Base-by-base conservation (phyloP, 2,329 filamentous ascomycete genomes). In the Aspergillus alliaceus region DNA sequence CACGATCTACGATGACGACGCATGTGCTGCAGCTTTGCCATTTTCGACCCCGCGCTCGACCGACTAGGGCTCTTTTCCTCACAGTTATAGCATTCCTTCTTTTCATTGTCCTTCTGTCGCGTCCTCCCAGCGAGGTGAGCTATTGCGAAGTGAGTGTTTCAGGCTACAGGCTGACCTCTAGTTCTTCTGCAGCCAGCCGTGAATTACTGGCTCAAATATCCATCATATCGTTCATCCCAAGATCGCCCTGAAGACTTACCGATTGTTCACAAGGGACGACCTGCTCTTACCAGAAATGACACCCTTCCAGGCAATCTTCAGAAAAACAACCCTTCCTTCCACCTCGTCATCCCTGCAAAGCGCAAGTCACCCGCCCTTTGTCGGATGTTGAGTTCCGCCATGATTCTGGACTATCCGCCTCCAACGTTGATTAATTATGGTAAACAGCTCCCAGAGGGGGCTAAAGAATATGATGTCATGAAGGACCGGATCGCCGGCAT, bases 401-500 rank as follows among this genome's bases (percentile, higher is more conserved):
- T 84, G 70, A 76, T 86, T n/a, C 72, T 86, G 37, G 79, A 82
- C 58, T 87, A 85, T 53, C 84, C 85, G 9, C 80, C 83, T 14
- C 82, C 84, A 6, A 84, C 81, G 1, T 66, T 85, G 29, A 73
- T 86, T 59, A 78, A 79, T 47, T 80, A 80, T 24, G 64, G 72
- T 46, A 70, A 66, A 57, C 64, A 60, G 34, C 63, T 59, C 44
- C 58, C 61, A 24, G 70, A 64, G 44, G 64, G 53, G 22, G 62
- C 63, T 54, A 73, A 69, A 15, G 70, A 75, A 7, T 70, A 74
- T 51, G 70, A 79, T 54, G 73, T 69, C 57, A 77, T 81, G 67
- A 70, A 80, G 47, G 76, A 75, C 40, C 78, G 76, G 54, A 69
- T 84, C 15, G 70, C 72, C 7, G 76, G 75, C 3, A 76, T 81